Base-by-base conservation (phyloP, 2,329 filamentous ascomycete genomes). In the Penicillium sp. region DNA sequence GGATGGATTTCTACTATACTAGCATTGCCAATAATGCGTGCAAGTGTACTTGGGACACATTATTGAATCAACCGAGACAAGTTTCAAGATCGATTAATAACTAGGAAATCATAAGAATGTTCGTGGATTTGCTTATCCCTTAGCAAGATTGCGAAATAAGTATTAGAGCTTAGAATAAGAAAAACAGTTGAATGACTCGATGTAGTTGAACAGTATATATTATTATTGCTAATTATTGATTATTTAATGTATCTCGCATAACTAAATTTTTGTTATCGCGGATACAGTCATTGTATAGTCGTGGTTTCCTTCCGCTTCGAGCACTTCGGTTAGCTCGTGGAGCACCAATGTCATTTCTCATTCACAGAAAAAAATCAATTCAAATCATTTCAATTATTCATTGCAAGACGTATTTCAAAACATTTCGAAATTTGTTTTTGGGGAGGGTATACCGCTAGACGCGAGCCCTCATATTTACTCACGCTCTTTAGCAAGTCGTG, bases 401-500 rank as follows among this genome's bases (percentile, higher is more conserved):
- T 35, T 3, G 30, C 30, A 35, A 16, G 11, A 35, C 30, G 30
- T 35, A 35, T 35, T 16, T 35, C 30, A 35, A 35, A 16, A 35
- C 16, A 35, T 35, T 35, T 35, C 16, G 30, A 35, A 35, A 16
- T 28, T 28, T 14, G 2, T 35, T 35, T 35, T 35, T 35, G 5
- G 30, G 6, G 5, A 35, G 30, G 30, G 30, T 11, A 11, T 11
- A n/a, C n/a, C n/a, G n/a, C n/a, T n/a, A n/a, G n/a, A n/a, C n/a
- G n/a, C n/a, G n/a, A 46, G 28, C 8, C 28, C 28, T 11, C 28
- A 30, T 30, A 9, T 9, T 30, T 35, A 35, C 8, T 3, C 30
- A 35, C 12, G 14, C 14, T 35, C n/a, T 48, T 68, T 68, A 75
- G 62, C 73, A 76, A 55, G 66, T 67, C 12, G 73, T 76, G 59